Evolutionary conservation across 306 rosid species (phyloP).

Genomic region (Quercus mongolica): DNA sequence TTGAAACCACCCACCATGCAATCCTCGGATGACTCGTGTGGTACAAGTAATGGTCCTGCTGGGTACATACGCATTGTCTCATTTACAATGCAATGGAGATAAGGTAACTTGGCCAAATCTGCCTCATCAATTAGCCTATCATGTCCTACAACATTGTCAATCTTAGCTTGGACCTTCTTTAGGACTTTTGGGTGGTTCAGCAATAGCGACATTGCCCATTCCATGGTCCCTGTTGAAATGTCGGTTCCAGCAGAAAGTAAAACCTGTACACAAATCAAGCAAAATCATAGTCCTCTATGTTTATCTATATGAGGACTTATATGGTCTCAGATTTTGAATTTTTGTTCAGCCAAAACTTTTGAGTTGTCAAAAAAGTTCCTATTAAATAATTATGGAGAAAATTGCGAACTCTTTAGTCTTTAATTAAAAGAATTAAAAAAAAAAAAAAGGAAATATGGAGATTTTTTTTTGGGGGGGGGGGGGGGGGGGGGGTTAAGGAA

Average conservation of each 20-base stretch:
- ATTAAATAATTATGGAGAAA: too few relatives aligned
- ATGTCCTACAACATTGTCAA: constrained; percentile 16
- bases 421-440: too few relatives aligned
- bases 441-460: too few relatives aligned
- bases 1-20: constrained; percentile 26
- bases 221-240: constrained; percentile 24
- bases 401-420: too few relatives aligned
- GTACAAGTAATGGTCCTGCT: constrained; percentile 22
- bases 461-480: too few relatives aligned
- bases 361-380: too few relatives aligned
- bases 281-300: background rate
- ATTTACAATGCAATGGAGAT: constrained; percentile 20
- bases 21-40: constrained; percentile 33
- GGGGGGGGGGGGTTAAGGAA: too few relatives aligned
- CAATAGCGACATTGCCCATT: constrained; percentile 40
- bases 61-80: constrained; percentile 42
- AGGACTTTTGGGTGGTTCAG: constrained; percentile 31
- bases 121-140: constrained; percentile 27
- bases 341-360: too few relatives aligned
- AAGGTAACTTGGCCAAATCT: constrained; percentile 25
- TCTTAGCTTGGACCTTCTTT: background rate
- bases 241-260: constrained; percentile 35
- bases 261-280: constrained; percentile 3
- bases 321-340: too few relatives aligned
- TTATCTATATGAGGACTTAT: background rate